Base-by-base conservation (phyloP, 768 basidiomycete genomes). In the Phlebiopsis flavidoalba region DNA sequence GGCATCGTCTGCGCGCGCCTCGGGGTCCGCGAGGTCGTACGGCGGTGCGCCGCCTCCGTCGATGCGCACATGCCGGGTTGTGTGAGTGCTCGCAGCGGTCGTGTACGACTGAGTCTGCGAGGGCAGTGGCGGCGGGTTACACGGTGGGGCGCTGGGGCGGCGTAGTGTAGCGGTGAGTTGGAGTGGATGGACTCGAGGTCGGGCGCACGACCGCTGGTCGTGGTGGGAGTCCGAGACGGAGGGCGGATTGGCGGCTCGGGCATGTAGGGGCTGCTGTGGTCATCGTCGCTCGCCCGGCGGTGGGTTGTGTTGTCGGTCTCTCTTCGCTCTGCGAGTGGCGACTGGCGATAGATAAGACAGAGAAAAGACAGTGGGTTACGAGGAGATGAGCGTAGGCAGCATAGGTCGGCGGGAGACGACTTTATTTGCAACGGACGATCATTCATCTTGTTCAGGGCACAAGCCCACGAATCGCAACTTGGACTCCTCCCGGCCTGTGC, bases 1-100 rank as follows among this genome's bases (percentile, higher is more conserved):
- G 62, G 59, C 57, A 51, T 57, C 40, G 64, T 54, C 59, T 63
- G 59, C n/a, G 62, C 61, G 46, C 61, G 64, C 48, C n/a, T 65
- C 61, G 26, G 64, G 59, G 62, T 69, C 62, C n/a, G 67, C n/a
- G n/a, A n/a, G 58, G 63, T 69, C 67, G 62, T 66, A 69, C 51
- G 58, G 52, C 3, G 21, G 35, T 33, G 60, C 59, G 59, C 36
- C 53, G 56, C 48, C 53, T 45, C 60, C 60, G 58, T 46, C 52
- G 45, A 64, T 17, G 52, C 53, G 64, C 37, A 67, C 61, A 59
- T 60, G 60, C 35, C 64, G 21, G 53, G 63, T n/a, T n/a, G n/a
- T 57, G 46, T 54, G 21, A 33, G 53, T 53, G 50, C 54, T 19
- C 35, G 57, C 21, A 37, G 21, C 56, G 53, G 51, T 31, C 31